Evolutionary conservation across 352 stramenopile species (phyloP).

Genomic region (Peronospora destructor): DNA sequence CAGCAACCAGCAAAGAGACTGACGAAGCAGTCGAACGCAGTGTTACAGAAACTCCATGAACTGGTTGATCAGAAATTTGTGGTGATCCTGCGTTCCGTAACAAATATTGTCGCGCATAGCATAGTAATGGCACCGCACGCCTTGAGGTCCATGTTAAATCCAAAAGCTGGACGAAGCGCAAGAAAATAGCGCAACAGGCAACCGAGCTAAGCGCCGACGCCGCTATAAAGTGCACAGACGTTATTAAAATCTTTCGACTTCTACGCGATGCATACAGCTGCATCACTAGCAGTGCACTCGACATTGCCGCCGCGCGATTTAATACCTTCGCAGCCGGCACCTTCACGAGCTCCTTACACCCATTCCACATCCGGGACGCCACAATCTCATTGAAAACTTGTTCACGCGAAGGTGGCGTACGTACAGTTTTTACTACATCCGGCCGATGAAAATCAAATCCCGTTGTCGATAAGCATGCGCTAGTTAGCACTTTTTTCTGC

Average conservation of each 20-base stretch:
- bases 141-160: constrained; percentile 25
- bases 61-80: constrained; percentile 18
- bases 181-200: constrained; percentile 45
- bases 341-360: constrained; percentile 53
- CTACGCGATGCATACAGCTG: constrained; percentile 65
- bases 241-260: constrained; percentile 53
- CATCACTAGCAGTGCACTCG: constrained; percentile 59
- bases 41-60: constrained; percentile 8
- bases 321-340: constrained; percentile 50
- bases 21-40: constrained; percentile 26
- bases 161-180: constrained; percentile 47
- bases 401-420: constrained; percentile 29
- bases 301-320: constrained; percentile 62
- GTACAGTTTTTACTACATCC: constrained; percentile 24
- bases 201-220: constrained; percentile 61
- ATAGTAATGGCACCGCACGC: constrained; percentile 30
- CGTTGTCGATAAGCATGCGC: constrained; percentile 26
- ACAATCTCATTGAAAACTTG: constrained; percentile 64
- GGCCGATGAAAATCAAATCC: constrained; percentile 67
- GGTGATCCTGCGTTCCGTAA: constrained; percentile 20
- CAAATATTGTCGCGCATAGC: constrained; percentile 35
- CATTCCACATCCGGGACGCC: constrained; percentile 44
- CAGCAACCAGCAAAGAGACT: constrained; percentile 25
- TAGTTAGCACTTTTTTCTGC: constrained; percentile 16
- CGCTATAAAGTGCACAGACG: constrained; percentile 48